Evolutionary conservation across 805 yeast genomes (phyloP).

Genomic region (Wickerhamiella qilinensis): DNA sequence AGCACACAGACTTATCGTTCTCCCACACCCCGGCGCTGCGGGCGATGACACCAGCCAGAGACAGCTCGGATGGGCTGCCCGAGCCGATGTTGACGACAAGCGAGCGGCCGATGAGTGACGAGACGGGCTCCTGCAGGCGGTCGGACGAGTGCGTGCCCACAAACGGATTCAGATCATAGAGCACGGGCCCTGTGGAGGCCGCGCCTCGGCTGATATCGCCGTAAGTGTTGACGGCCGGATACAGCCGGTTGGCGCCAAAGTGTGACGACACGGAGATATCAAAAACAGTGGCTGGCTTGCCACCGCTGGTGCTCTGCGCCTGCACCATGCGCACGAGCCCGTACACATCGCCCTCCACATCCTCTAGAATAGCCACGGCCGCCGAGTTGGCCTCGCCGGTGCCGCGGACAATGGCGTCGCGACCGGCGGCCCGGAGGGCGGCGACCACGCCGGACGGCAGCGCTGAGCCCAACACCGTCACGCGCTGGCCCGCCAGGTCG

Average conservation of each 20-base stretch:
- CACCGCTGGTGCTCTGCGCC: constrained; percentile 23
- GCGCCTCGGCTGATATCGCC: constrained; percentile 56
- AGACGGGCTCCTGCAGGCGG: constrained; percentile 2
- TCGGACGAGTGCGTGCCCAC: neutral
- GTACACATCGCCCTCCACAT: constrained; percentile 49
- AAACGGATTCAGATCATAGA: constrained; percentile 22
- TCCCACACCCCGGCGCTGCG: constrained; percentile 97
- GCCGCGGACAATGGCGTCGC: constrained; percentile 85
- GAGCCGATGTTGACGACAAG: constrained; percentile 8
- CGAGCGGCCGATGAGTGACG: constrained; percentile 13
- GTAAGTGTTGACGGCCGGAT: constrained; percentile 30
- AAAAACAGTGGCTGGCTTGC: constrained; percentile 35
- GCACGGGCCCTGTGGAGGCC: constrained; percentile 19
- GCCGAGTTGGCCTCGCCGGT: constrained; percentile 77
- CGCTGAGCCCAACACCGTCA: constrained; percentile 47
- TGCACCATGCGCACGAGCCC: constrained; percentile 80
- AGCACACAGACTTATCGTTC: constrained; percentile 81
- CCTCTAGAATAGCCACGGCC: constrained; percentile 79
- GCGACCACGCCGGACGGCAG: constrained; percentile 65
- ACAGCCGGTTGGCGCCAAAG: neutral
- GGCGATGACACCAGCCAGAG: constrained; percentile 74
- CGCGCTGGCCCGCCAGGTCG: constrained; percentile 42
- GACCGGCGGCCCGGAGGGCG: constrained; percentile 57
- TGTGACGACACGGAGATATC: constrained; percentile 51
- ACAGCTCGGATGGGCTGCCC: constrained; percentile 4